A percentile compares a stretch with the other conserved stretches of the same genome.
Conservation (phyloP, 2,329 filamentous ascomycete species). For the Fusarium annulatum region DNA sequence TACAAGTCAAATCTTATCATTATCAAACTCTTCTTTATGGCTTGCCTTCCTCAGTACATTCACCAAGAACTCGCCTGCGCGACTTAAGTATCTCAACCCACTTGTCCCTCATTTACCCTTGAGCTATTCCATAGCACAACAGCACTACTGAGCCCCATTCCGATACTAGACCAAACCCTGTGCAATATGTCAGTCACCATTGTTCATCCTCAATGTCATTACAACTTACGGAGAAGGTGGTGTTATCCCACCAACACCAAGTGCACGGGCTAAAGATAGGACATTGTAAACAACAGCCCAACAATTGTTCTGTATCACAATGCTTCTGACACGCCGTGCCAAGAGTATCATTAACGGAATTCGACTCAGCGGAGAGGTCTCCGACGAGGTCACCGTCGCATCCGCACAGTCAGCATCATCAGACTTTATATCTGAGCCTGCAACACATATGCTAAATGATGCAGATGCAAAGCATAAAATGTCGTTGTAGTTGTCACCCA, state of each 20-base stretch:
- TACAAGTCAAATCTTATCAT: too few species aligned
- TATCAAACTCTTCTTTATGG: too few species aligned
- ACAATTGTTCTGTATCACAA: not conserved
- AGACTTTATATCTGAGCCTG: not conserved
- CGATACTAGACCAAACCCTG: not conserved
- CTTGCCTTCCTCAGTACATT: not conserved
- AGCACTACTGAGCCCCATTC: not conserved
- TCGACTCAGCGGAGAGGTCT: not conserved
- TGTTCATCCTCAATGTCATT: accelerated
- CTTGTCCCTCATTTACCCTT: not conserved
- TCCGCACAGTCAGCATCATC: not conserved
- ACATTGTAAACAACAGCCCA: not conserved
- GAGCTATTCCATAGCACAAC: not conserved
- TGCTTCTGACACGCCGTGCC: not conserved
- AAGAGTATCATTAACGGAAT: not conserved
- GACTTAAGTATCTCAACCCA: accelerated
- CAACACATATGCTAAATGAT: not conserved
- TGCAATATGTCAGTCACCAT: not conserved
- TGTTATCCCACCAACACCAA: not conserved
- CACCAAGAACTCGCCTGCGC: too few species aligned
- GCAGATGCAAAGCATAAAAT: not conserved
- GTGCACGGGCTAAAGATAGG: not conserved
- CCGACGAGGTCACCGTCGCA: not conserved
- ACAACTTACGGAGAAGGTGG: not conserved
- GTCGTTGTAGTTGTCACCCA: not conserved